These are phyloP conservation scores for Trichophyton rubrum DNA, from an alignment of 2,329 filamentous ascomycete genomes.

Conservation along the genomic window DNA sequence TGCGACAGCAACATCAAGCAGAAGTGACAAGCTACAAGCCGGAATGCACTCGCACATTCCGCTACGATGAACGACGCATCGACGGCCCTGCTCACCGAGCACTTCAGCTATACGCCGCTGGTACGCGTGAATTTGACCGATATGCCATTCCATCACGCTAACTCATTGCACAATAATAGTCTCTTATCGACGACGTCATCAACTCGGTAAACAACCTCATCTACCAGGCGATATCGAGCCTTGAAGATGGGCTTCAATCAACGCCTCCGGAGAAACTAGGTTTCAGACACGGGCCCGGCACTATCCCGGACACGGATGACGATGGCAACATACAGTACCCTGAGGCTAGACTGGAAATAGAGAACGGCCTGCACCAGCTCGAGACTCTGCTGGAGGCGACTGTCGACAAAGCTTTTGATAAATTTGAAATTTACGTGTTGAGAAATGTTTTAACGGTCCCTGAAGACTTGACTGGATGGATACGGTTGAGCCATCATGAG, in stretches of 20 bases:
- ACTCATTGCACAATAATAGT: conserved; percentile 41
- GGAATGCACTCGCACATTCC: neutral
- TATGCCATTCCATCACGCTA: neutral
- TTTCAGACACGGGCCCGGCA: conserved; percentile 47
- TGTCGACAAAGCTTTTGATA: conserved; percentile 75
- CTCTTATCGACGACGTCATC: conserved; percentile 93
- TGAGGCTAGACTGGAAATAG: conserved; percentile 58
- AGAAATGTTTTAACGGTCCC: conserved; percentile 68
- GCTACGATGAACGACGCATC: conserved; percentile 32
- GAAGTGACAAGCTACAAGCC: neutral
- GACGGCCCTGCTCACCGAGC: conserved; percentile 70
- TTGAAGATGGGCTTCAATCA: conserved; percentile 68
- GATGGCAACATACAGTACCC: conserved; percentile 37
- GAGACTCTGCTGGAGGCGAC: conserved; percentile 70
- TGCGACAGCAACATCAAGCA: too few relatives aligned
- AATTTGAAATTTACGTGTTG: conserved; percentile 80
- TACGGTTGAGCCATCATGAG: conserved; percentile 75
- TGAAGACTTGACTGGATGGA: conserved; percentile 61
- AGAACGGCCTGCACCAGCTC: conserved; percentile 73
- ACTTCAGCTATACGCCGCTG: conserved; percentile 86
- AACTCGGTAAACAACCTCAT: conserved; percentile 91
- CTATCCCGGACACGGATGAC: conserved; percentile 36
- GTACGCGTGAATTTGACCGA: conserved; percentile 43
- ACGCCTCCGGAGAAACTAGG: conserved; percentile 66
- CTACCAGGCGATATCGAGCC: conserved; percentile 74